These are phyloP conservation scores for Diaporthe ilicicola DNA, from an alignment of 2,329 filamentous ascomycete genomes.

Conservation along the genomic window DNA sequence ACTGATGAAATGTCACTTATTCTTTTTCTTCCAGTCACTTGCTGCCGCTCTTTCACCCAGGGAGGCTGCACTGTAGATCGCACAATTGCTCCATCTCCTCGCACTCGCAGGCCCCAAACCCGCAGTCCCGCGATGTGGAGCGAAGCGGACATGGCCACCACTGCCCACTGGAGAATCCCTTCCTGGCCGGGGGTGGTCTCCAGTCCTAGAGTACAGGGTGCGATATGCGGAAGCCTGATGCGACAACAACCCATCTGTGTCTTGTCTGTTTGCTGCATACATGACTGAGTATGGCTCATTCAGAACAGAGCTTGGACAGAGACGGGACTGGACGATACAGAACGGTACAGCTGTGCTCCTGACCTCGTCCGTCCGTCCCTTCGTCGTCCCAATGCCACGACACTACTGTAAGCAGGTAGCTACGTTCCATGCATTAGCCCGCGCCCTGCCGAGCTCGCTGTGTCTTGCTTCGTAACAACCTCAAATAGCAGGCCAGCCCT, in stretches of 20 bases:
- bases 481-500: constrained; percentile 16
- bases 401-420: constrained; percentile 15
- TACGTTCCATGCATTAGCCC: constrained; percentile 31
- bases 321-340: not conserved
- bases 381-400: not conserved
- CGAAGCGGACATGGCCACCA: not conserved
- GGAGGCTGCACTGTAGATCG: constrained; percentile 1
- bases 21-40: not conserved
- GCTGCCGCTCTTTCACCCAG: not conserved
- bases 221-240: constrained; percentile 7
- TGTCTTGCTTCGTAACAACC: constrained; percentile 24
- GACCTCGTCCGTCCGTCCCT: not conserved
- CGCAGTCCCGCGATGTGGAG: not conserved
- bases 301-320: not conserved
- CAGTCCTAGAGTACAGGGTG: not conserved
- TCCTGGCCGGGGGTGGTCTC: not conserved
- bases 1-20: constrained; percentile 3
- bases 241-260: not conserved
- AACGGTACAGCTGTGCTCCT: not conserved
- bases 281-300: not conserved
- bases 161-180: not conserved
- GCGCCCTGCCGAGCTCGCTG: constrained; percentile 17
- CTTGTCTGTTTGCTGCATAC: not conserved
- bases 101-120: constrained; percentile 11
- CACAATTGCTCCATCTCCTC: not conserved